These are phyloP conservation scores for Alternaria triticina DNA, from an alignment of 2,329 filamentous ascomycete genomes.

Conservation along the genomic window DNA sequence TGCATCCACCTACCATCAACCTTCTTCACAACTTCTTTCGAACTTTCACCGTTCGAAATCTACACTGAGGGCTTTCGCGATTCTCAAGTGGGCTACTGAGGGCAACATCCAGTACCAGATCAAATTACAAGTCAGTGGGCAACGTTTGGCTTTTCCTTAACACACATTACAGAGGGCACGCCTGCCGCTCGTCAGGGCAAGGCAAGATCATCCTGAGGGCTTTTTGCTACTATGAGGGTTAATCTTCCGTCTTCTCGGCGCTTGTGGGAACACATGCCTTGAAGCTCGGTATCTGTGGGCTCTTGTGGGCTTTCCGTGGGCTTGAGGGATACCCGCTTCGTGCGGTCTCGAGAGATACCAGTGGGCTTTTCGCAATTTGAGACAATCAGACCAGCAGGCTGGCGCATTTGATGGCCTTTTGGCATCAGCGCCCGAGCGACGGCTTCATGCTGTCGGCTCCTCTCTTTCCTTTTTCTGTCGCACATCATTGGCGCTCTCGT, in stretches of 20 bases:
- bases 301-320: conserved; percentile 54
- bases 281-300: conserved; percentile 54
- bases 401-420: conserved; percentile 26
- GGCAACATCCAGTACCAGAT: conserved; percentile 40
- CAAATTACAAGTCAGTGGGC: conserved; percentile 50
- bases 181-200: conserved; percentile 46
- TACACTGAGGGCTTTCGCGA: conserved; percentile 40
- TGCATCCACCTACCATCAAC: conserved; percentile 19
- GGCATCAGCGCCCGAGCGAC: conserved; percentile 31
- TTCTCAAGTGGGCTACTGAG: conserved; percentile 46
- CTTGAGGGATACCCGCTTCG: conserved; percentile 50
- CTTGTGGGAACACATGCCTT: conserved; percentile 62
- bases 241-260: conserved; percentile 54
- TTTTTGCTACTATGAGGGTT: conserved; percentile 50
- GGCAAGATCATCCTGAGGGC: conserved; percentile 48
- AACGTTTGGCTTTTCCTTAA: conserved; percentile 49
- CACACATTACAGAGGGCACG: conserved; percentile 45
- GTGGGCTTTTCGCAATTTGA: conserved; percentile 53
- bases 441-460: conserved; percentile 28
- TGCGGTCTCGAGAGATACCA: conserved; percentile 50
- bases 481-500: conserved; percentile 3
- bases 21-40: conserved; percentile 30
- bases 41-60: conserved; percentile 27
- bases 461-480: conserved; percentile 22
- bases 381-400: conserved; percentile 47